phyloP scores from a whole-genome alignment of 1,284 basidiomycete genomes.

The Puccinia triticina region DNA sequence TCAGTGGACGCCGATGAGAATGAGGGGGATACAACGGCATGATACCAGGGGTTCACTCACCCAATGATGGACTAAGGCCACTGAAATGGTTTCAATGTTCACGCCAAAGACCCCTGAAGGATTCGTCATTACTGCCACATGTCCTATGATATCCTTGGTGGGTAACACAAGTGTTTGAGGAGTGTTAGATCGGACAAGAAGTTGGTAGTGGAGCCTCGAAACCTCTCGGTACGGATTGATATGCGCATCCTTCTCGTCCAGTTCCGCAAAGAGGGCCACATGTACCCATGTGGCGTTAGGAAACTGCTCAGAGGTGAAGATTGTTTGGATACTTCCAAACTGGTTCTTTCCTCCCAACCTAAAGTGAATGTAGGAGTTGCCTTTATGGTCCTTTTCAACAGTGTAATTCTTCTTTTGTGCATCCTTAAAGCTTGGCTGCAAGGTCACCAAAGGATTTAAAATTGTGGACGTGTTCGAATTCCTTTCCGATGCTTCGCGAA shows the following conservation, averaged over 20 bases:
- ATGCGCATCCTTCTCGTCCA: not conserved
- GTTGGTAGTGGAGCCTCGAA: not conserved
- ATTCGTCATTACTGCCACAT: not conserved
- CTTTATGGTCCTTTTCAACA: not conserved
- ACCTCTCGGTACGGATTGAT: not conserved
- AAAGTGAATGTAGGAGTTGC: slow-evolving; percentile 8
- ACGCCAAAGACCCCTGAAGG: not conserved
- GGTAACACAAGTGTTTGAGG: not conserved
- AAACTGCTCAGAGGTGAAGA: not conserved
- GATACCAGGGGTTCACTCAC: not conserved
- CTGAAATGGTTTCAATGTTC: not conserved
- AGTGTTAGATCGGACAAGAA: not conserved
- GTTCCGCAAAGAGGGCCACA: not conserved
- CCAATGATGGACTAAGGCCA: slow-evolving; percentile 14
- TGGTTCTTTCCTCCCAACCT: not conserved
- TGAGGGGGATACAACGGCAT: not conserved
- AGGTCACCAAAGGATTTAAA: not conserved
- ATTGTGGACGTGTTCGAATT: not conserved
- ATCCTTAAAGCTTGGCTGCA: not conserved
- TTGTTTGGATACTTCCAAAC: slow-evolving; percentile 16
- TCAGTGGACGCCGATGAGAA: no score
- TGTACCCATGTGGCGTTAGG: not conserved
- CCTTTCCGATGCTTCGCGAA: not conserved
- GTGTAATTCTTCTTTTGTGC: slow-evolving; percentile 18
- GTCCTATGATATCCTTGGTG: not conserved